A percentile compares a stretch with the other conserved stretches of the same genome.
Conservation (phyloP, 768 basidiomycete species). For the Lactarius pseudohatsudake region DNA sequence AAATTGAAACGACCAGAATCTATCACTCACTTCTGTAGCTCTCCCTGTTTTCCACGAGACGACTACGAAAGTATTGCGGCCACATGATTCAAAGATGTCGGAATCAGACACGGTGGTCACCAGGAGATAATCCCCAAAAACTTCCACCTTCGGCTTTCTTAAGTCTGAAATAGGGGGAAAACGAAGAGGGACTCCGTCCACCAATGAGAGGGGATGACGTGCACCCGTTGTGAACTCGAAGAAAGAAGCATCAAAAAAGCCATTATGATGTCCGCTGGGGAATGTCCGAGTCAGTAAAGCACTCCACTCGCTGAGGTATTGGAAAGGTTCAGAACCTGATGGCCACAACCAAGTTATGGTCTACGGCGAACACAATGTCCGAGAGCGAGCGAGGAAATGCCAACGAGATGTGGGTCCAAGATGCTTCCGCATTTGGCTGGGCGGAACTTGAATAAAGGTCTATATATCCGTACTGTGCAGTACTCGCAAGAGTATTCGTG, state of each 20-base stretch:
- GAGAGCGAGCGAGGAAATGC: neutral
- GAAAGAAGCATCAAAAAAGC: neutral
- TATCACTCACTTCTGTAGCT: slow-evolving; percentile 5
- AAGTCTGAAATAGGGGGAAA: neutral
- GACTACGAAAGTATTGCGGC: neutral
- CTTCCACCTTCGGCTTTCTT: slow-evolving; percentile 5
- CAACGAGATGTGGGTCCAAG: slow-evolving; percentile 9
- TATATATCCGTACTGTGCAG: slow-evolving; percentile 9
- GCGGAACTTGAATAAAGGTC: slow-evolving; percentile 11
- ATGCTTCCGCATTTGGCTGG: neutral
- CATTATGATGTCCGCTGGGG: neutral
- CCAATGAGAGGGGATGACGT: slow-evolving; percentile 14
- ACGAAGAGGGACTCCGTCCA: slow-evolving; percentile 8
- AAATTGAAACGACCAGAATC: neutral
- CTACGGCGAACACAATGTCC: slow-evolving; percentile 11
- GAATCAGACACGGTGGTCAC: neutral
- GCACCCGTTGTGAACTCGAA: slow-evolving; percentile 15
- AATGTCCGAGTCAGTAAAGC: neutral
- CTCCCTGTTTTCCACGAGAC: slow-evolving; percentile 21
- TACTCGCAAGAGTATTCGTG: neutral
- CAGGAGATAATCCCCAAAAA: slow-evolving; percentile 19
- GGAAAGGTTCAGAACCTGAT: slow-evolving; percentile 5
- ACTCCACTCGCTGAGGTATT: neutral
- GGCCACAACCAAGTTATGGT: slow-evolving; percentile 17
- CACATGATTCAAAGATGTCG: neutral